Evolutionary conservation across 371 early-diverging fungal genomes (phyloP), one percentile per base, ranked within the genome.

Genomic region (Blakeslea trispora): DNA sequence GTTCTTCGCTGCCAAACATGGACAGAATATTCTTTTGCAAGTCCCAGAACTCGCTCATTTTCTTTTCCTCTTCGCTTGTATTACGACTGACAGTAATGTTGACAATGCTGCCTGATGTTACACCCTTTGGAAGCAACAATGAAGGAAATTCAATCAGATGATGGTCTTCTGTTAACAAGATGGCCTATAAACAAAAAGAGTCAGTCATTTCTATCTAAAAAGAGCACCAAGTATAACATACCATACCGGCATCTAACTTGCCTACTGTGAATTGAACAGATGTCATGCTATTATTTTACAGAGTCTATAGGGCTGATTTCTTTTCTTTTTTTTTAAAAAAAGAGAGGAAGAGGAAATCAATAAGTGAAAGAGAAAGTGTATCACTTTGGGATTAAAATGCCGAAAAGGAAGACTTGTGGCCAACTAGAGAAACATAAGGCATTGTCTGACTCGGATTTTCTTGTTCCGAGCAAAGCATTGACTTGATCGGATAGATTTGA

Each of bases 91-190:
- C 94, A 28, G 93, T 83, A 64, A 98, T 87, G 72, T 92, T 96
- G 59, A 98, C 92, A 55, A 98, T 91, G 24, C 94, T 94, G 21
- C 98, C 98, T 5, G 95, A 89, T 15, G 87, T 74, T 21, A 97
- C 94, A 34, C 94, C 95, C 55, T 87, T 88, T 15, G 98, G 98
- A 42, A 98, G 81, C n/a, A 98, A 86, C 14, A 95, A 81, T 1
- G 97, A 91, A 3, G 98, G 98, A 63, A 98, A 96, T 69, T 98
- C 98, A 59, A 98, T 94, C 23, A 96, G 84, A 77, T 98, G 98
- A 82, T 98, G 94, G 71, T 97, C 95, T 62, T 88, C 89, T 23
- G 93, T 92, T 46, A 98, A 75, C 42, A 98, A 83, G 65, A 95
- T 91, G 45, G 95, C 96, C 89, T 91, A 69, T 18, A 15, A 17